Conservation (phyloP, 306 rosid genomes). For the Quercus alba region DNA sequence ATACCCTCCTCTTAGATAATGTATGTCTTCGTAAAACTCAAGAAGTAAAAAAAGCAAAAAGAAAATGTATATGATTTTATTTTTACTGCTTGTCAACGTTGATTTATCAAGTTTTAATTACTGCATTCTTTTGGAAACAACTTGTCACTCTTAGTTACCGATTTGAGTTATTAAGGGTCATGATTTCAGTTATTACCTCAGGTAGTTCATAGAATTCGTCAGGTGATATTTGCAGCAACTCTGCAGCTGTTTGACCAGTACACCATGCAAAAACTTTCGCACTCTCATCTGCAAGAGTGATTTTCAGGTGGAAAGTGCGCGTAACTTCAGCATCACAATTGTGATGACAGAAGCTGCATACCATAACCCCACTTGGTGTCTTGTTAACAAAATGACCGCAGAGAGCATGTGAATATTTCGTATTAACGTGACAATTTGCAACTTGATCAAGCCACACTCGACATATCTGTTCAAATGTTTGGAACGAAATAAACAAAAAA, state of each 20-base stretch:
- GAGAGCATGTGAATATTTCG: conserved; percentile 63
- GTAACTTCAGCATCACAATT: conserved; percentile 45
- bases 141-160: neutral
- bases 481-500: conserved; percentile 16
- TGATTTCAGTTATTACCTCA: conserved; percentile 55
- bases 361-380: conserved; percentile 33
- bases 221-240: conserved; percentile 86
- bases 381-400: conserved; percentile 74
- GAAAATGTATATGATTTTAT: neutral
- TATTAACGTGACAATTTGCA: conserved; percentile 53
- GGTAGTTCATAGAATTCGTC: conserved; percentile 77
- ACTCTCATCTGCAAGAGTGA: conserved; percentile 74
- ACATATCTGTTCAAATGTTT: conserved; percentile 47
- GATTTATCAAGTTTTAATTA: neutral
- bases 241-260: conserved; percentile 84
- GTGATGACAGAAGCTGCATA: conserved; percentile 70
- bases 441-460: conserved; percentile 64
- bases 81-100: neutral
- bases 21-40: neutral
- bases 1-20: neutral
- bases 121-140: neutral
- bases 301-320: conserved; percentile 69
- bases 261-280: conserved; percentile 79
- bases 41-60: neutral
- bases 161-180: neutral